Conservation (phyloP, 176 grass and related monocot genomes). For the Miscanthus lutarioriparius region DNA sequence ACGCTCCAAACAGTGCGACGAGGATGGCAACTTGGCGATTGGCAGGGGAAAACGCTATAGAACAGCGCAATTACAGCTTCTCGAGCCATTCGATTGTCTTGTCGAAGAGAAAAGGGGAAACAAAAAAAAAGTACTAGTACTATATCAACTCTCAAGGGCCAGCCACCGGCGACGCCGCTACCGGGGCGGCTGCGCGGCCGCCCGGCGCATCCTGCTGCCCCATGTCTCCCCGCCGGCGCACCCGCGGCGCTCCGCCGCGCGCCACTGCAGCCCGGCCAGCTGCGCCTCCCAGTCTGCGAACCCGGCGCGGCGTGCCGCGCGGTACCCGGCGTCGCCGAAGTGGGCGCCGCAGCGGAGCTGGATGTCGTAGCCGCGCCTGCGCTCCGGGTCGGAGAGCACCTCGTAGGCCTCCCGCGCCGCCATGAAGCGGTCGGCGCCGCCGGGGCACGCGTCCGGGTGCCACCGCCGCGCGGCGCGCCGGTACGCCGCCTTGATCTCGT, state of each 20-base stretch:
- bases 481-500: slow-evolving; percentile 89
- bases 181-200: background rate
- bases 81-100: background rate
- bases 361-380: slow-evolving; percentile 65
- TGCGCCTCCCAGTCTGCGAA: slow-evolving; percentile 61
- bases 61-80: background rate
- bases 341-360: slow-evolving; percentile 43
- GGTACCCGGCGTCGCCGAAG: background rate
- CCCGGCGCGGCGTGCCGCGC: background rate
- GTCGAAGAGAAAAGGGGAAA: background rate
- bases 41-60: background rate
- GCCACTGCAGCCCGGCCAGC: slow-evolving; percentile 54
- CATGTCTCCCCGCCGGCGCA: slow-evolving; percentile 48
- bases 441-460: slow-evolving; percentile 78
- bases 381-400: slow-evolving; percentile 74
- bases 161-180: background rate
- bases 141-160: background rate
- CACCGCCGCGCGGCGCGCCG: slow-evolving; percentile 57
- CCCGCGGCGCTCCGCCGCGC: slow-evolving; percentile 14
- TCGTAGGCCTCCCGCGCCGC: slow-evolving; percentile 76
- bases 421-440: slow-evolving; percentile 65
- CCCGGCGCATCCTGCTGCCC: slow-evolving; percentile 55
- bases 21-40: background rate
- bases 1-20: too few species aligned
- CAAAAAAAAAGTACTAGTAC: background rate